Evolutionary conservation across 805 yeast genomes (phyloP), one percentile per base, ranked within the genome.

Genomic region (Teunomyces panamensis): DNA sequence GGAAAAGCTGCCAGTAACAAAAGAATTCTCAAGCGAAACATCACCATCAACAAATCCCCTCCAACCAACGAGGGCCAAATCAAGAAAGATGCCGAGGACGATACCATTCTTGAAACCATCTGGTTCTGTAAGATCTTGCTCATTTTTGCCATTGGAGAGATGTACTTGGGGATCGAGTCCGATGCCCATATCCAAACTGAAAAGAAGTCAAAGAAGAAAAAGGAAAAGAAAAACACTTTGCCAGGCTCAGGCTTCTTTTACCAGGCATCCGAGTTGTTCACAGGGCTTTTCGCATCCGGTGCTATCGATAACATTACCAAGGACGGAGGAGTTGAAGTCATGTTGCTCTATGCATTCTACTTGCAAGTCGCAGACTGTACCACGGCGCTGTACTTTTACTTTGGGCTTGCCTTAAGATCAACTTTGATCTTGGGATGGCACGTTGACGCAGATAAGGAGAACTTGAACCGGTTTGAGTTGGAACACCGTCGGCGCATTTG

Each of bases 341-440:
- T 85, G 69, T 63, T 87, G 24, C 66, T 87, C 13, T 86, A 86
- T 65, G 92, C 92, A 0, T 87, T 87, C 57, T 87, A 84, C 60
- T 67, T 87, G 28, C 95, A 87, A 62, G 92, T 87, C 26, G 92
- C 92, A 0, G 95, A 87, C 60, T 85, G 90, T 58, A 87, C 91
- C 1, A 84, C 86, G 6, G 87, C 91, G 0, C 85, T 91, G 3
- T 87, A 87, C 56, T 85, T 87, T 58, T 87, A 86, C 63, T 85
- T 87, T 64, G 91, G 91, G 2, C 74, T 84, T 49, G 92, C 92
- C 0, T 63, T 87, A 32, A 71, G 91, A 49, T 82, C 91, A 0
- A 82, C 89, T 6, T 68, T 87, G 46, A 81, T 86, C 42, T 63
- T 86, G 24, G 95, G 95, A 2, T 78, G 85, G 82, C 95, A 87